Percentiles rank a stretch among this genome's conserved stretches.
phyloP scores from a whole-genome alignment of 108 stramenopile species.

The Cyclotella atomus region DNA sequence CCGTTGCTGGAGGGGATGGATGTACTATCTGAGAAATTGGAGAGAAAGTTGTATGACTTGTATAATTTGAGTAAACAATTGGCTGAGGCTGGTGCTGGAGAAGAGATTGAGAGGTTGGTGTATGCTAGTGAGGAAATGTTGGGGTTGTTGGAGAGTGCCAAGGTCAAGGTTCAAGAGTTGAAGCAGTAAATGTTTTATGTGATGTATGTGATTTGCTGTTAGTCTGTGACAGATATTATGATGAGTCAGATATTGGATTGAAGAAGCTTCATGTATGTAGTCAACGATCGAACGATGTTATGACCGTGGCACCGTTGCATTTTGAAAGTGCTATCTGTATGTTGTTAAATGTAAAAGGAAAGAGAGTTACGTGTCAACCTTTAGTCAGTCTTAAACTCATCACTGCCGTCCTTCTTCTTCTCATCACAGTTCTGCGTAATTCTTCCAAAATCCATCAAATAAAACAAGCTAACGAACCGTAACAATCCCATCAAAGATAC shows the following conservation, averaged over 20 bases:
- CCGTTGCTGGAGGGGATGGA: conserved; percentile 51
- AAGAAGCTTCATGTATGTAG: too few relatives aligned
- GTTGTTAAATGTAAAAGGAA: too few relatives aligned
- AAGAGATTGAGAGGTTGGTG: conserved; percentile 48
- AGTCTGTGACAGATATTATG: background rate
- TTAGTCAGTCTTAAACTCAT: conserved; percentile 20
- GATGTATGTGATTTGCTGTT: background rate
- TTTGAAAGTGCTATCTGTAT: too few relatives aligned
- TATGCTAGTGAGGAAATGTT: conserved; percentile 56
- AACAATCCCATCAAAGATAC: conserved; percentile 70
- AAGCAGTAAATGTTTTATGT: too few relatives aligned
- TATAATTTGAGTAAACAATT: conserved; percentile 43
- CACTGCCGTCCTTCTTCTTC: background rate
- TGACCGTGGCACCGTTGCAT: too few relatives aligned
- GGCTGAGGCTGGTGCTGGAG: conserved; percentile 47
- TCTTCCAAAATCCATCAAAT: conserved; percentile 78
- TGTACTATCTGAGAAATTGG: conserved; percentile 50
- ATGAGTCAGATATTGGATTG: too few relatives aligned
- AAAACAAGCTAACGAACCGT: conserved; percentile 76
- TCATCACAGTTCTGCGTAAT: conserved; percentile 56
- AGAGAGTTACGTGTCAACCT: too few relatives aligned
- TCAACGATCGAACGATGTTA: too few relatives aligned
- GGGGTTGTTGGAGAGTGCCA: conserved; percentile 37
- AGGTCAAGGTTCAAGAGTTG: conserved; percentile 1
- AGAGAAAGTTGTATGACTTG: conserved; percentile 61